Evolutionary conservation across 176 grass and related monocot species (phyloP), one percentile per base, ranked within the genome.

Genomic region (Oryza longistaminata): DNA sequence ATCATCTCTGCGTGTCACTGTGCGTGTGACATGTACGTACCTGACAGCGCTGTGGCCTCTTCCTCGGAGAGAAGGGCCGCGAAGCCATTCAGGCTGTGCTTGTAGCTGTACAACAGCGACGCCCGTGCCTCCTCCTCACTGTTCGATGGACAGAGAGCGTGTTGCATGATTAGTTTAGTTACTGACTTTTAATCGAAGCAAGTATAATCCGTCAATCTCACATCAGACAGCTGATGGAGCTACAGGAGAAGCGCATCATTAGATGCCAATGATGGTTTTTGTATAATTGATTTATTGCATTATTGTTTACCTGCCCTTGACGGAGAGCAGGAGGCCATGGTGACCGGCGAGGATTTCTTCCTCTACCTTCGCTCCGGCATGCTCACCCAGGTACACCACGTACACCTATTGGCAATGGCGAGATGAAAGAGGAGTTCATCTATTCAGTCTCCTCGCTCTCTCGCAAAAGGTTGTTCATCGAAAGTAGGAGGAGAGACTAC

Each of bases 31-130:
- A 62, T 33, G 9, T 11, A 31, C 15, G 50, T 46, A 98, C 96
- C 89, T 74, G 91, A 93, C 34, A 98, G 81, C 13, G 83, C 68
- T 6, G 76, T 66, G 61, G 83, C 91, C 84, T 98, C 86, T 31
- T 95, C 74, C 39, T 76, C 70, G 0, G 96, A 93, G 68, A 98
- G 87, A 15, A 94, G 40, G 27, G 93, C 93, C 5, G 96, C 96
- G 70, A 98, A 98, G 42, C 96, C 96, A 79, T 95, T 98, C 65
- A 98, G 83, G 86, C 66, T 98, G 85, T 95, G 88, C 87, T 85
- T 95, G 86, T 95, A 98, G 91, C 87, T 98, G 82, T 98, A 98
- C 68, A 98, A 61, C 14, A 98, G 75, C 66, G 93, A 95, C 77
- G 55, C 73, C 74, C 80, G 78, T 43, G 88, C 85, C 49, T 87